Evolutionary conservation across 768 basidiomycete species (phyloP), one percentile per base, ranked within the genome.

Genomic region (Mycena sanguinolenta): DNA sequence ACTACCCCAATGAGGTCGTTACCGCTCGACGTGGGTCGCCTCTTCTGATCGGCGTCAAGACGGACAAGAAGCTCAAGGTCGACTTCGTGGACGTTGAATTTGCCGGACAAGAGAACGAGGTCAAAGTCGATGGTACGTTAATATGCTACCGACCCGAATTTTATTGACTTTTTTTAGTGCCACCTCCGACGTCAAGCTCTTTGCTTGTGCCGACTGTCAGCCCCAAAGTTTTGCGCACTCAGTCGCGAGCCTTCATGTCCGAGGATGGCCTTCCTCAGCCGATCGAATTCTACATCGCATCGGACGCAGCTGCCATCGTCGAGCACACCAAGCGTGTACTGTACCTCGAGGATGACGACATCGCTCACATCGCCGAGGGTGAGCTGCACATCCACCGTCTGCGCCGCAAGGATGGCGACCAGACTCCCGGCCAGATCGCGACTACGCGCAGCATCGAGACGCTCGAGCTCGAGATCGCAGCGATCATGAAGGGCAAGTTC

Each of bases 401-500:
- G 68, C 91, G 95, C 79, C 91, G 94, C 74, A 95, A 95, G 73
- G 91, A 91, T 50, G 90, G 89, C 64, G 79, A 84, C 32, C 85
- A 88, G 75, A 87, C 89, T 16, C 85, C 91, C 23, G 85, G 88
- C 44, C 88, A 88, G 73, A 80, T 85, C 57, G 90, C 91, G 36
- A 78, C 94, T 28, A 97, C 96, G 38, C 94, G 98, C 74, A 95
- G 90, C 73, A 99, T 99, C 81, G 98, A 99, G 85, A 98, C 96
- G 7, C 91, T 99, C 75, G 98, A 99, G 83, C 91, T 99, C 73
- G 98, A 99, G 83, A 90, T 99, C 54, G 97, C 97, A n/a, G 98
- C 97, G 74, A 99, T 99, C 85, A 99, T 99, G 98, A 99, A 99
- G 88, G 98, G 98, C 79, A 95, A 96, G 82, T 99, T 99, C 80